These are phyloP conservation scores for Lecanosticta acicola DNA, from an alignment of 2,329 filamentous ascomycete genomes.

Conservation along the genomic window DNA sequence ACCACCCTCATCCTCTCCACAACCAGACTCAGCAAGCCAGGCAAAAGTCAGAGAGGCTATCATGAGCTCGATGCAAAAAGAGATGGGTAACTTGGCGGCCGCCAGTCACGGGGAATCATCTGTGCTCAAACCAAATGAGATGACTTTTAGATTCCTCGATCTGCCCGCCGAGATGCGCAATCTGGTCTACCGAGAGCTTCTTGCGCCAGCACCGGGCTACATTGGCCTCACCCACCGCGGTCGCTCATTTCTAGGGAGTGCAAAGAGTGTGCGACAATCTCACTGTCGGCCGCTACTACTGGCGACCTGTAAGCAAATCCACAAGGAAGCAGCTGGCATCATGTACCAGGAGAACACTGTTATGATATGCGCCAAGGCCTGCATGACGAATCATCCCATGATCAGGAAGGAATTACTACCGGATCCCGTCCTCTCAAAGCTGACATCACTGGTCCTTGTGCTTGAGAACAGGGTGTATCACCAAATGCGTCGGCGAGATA, in stretches of 20 bases:
- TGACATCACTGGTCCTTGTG: conserved; percentile 12
- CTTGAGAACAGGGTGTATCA: conserved; percentile 3
- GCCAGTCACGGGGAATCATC: too few species aligned
- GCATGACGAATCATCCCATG: conserved; percentile 3
- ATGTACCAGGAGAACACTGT: conserved; percentile 33
- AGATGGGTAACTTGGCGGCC: too few species aligned
- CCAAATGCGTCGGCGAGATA: not conserved
- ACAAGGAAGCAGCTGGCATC: conserved; percentile 33
- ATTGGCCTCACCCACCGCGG: too few species aligned
- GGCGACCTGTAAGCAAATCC: conserved; percentile 31
- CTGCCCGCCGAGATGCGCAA: conserved; percentile 19
- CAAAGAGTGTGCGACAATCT: too few species aligned
- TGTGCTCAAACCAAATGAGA: too few species aligned
- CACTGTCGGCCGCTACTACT: conserved; percentile 25
- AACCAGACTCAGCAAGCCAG: not conserved
- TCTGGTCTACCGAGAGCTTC: conserved; percentile 12
- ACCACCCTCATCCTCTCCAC: not conserved
- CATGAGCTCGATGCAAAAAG: too few species aligned
- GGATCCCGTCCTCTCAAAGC: conserved; percentile 2
- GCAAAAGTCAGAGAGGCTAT: not conserved
- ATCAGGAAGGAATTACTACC: conserved; percentile 7
- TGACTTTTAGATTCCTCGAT: conserved; percentile 18
- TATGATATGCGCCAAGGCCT: conserved; percentile 5
- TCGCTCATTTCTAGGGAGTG: too few species aligned
- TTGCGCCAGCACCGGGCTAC: conserved; percentile 12